Evolutionary conservation across 2,329 filamentous ascomycete genomes (phyloP).

Genomic region (Fusarium verticillioides): DNA sequence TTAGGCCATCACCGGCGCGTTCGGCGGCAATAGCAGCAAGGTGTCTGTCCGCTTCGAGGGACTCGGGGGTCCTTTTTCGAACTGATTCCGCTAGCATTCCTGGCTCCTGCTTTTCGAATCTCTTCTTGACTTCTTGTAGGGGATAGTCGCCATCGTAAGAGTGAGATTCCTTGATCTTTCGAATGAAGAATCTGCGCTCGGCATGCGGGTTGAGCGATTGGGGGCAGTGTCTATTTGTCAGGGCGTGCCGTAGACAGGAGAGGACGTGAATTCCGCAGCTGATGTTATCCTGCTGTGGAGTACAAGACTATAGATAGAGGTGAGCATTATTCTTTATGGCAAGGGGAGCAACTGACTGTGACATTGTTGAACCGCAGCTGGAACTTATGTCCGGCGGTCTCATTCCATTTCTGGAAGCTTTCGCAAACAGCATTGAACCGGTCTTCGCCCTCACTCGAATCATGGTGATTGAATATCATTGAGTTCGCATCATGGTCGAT

Average conservation of each 20-base stretch:
- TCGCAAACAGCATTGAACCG: not conserved
- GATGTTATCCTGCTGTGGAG: not conserved
- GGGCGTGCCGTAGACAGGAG: not conserved
- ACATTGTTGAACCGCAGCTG: not conserved
- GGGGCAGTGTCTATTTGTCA: not conserved
- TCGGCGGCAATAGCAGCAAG: not conserved
- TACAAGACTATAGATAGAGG: not conserved
- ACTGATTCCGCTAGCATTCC: not conserved
- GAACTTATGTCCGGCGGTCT: not conserved
- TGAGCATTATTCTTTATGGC: not conserved
- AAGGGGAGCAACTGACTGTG: not conserved
- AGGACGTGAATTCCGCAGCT: constrained; percentile 7
- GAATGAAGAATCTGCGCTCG: not conserved
- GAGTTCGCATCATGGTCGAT: not conserved
- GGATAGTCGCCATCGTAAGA: not conserved
- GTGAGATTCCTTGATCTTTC: not conserved
- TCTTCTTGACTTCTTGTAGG: not conserved
- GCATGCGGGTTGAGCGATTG: not conserved
- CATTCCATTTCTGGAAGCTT: not conserved
- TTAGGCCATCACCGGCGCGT: not conserved
- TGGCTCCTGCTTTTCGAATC: not conserved
- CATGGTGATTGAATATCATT: not conserved
- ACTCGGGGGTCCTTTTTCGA: not conserved
- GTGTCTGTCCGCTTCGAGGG: not conserved
- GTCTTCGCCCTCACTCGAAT: not conserved